Evolutionary conservation across 495 filamentous ascomycete species (phyloP), one percentile per base, ranked within the genome.

Genomic region (Penicillium longicatenatum): DNA sequence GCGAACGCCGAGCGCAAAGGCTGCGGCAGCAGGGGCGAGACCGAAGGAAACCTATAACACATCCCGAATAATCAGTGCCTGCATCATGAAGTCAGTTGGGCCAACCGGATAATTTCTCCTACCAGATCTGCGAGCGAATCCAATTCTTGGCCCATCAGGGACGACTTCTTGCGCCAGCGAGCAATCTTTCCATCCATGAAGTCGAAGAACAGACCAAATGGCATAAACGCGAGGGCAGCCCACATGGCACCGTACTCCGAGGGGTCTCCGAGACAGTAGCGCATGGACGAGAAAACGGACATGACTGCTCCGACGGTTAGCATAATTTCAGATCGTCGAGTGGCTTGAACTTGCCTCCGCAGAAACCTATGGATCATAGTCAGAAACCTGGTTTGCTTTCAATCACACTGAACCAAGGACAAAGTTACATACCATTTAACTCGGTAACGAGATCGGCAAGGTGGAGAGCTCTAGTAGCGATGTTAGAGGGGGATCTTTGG

Each of bases 181-280:
- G 94, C 94, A 41, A 98, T 92, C 65, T 90, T 94, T 61, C 94
- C 94, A 72, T 98, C 94, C 86, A 98, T 92, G 68, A 97, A 96
- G 70, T 98, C 94, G 73, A 98, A 98, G 78, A 97, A 97, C 4
- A 98, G 82, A 3, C 93, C 94, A 30, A 97, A 89, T 2, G 93
- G 93, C 78, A 97, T 89, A 71, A 97, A 90, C 0, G 75, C 84
- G 47, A 98, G 86, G 17, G 95, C 93, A 22, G 85, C 71, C 82
- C 87, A 98, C 26, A 97, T 75, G 62, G 89, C 82, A 16, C 73
- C 69, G 62, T 84, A 78, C 47, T 88, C 78, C 33, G 80, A 64
- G 3, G 90, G 84, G 47, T 88, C 86, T 60, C 88, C 87, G 60
- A 96, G 81, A 72, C 89, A 93, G 80, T 97, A 98, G 41, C 92